Evolutionary conservation across 768 basidiomycete species (phyloP), one percentile per base, ranked within the genome.

Genomic region (Cystoderma amianthinum): DNA sequence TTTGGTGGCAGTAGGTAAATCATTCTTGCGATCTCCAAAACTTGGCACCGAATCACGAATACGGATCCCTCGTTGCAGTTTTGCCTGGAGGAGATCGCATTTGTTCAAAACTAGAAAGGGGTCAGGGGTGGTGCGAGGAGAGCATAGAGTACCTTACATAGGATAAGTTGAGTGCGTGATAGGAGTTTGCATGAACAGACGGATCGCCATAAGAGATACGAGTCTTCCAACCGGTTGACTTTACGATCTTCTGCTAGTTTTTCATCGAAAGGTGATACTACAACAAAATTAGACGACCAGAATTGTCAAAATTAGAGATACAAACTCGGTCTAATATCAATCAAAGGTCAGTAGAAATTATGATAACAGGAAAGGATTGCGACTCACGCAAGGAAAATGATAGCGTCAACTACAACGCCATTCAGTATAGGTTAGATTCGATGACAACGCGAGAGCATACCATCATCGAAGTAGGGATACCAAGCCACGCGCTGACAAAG

Each of bases 401-500:
- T 86, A 1, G 86, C 79, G 60, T 87, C 78, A 40, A 84, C 78
- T 76, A 45, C 21, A 33, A 12, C n/a, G 13, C 44, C 16, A 22
- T 33, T 24, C 39, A 16, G 22, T 22, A 39, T 16, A 24, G 38
- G n/a, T 43, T 15, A 23, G 23, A 21, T 9, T 21, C 23, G 24
- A 39, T 33, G 46, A 34, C 18, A 20, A 30, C 28, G n/a, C 25
- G 18, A 34, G n/a, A 11, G 54, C 64, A 41, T 48, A 72, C 72
- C 74, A 56, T 87, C 83, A 48, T 89, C 85, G 46, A 90, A 89
- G 59, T 81, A 89, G 3, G 84, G 78, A 54, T 78, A 79, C 87
- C 88, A 91, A 0, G 78, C 81, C 15, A 71, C 69, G 41, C 85
- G 72, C 83, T 86, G 56, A 15, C 35, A 38, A 13, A 39, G 22